These are phyloP conservation scores for Flaveria robusta DNA, from an alignment of 129 eudicot genomes.

Conservation along the genomic window DNA sequence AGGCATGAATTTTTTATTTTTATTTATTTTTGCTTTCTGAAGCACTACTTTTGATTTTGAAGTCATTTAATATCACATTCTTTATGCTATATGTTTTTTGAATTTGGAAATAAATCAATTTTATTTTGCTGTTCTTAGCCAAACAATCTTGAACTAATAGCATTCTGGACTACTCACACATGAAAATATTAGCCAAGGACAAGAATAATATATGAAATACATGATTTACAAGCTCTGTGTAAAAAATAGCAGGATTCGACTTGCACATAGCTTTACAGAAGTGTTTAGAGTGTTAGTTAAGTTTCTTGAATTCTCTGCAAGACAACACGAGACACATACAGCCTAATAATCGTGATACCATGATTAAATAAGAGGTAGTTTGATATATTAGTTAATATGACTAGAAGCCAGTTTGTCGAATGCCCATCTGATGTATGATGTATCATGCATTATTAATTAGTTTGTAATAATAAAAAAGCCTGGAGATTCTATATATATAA, in stretches of 20 bases:
- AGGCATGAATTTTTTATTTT: conserved; percentile 56
- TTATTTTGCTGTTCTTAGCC: neutral
- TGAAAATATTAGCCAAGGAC: neutral
- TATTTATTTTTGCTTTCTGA: neutral
- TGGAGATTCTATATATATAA: neutral
- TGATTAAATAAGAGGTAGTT: neutral
- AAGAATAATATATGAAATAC: neutral
- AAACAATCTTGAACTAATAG: neutral
- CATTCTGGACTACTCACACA: neutral
- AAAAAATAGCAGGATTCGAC: neutral
- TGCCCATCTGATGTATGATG: conserved; percentile 6
- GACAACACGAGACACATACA: neutral
- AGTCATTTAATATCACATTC: neutral
- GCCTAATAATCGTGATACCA: neutral
- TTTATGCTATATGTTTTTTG: neutral
- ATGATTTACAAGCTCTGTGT: neutral
- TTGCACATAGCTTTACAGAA: neutral
- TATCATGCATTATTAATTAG: neutral
- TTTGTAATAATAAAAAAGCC: neutral
- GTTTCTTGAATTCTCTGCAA: neutral
- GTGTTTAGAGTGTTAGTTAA: neutral
- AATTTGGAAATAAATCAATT: neutral
- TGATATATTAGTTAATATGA: neutral
- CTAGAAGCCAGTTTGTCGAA: neutral
- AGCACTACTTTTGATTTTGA: conserved; percentile 8